Evolutionary conservation across 208 protist genomes (phyloP), one percentile per base, ranked within the genome.

Genomic region (Acanthamoeba triangularis): DNA sequence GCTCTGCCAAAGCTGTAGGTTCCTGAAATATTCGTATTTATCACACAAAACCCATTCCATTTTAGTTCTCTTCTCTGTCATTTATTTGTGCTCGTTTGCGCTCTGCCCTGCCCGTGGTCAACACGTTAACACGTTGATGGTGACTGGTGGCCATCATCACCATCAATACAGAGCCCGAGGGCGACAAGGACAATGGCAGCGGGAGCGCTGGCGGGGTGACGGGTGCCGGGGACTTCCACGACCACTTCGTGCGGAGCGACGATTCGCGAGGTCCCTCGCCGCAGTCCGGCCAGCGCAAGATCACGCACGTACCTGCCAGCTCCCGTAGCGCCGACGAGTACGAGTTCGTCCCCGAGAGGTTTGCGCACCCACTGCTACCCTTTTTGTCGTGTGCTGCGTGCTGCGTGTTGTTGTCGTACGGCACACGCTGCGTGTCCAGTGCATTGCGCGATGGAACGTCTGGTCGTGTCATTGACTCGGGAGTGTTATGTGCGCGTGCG

Each of bases 291-390:
- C 61, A 63, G 65, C 88, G 88, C 37, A 93, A 93, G 67, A 78
- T 93, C 88, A 93, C 88, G 28, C 88, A 93, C 78, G 88, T 93
- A 20, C 47, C 88, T 20, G 88, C 88, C 61, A 93, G 88, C 88
- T 59, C 13, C 13, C 59, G 88, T 35, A 80, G 63, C 28, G 88
- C 88, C 35, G 88, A 93, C 37, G 61, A 63, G 25, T 93, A 93
- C 65, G 88, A 93, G 67, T 93, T 93, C 49, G n/a, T 93, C 20
- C 61, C 88, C 61, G 88, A 93, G 54, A 93, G 88, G 88, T 93
- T 54, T 28, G 18, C 11, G 2, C 49, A 23, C 33, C 30, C 84
- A 54, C 25, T 30, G n/a, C 59, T 91, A 23, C 44, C 65, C 82
- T 33, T 25, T 20, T 33, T 1, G 8, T 11, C 49, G 30, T 49